phyloP scores from a whole-genome alignment of 176 grass and related monocot genomes.

The Puccinellia tenuiflora region DNA sequence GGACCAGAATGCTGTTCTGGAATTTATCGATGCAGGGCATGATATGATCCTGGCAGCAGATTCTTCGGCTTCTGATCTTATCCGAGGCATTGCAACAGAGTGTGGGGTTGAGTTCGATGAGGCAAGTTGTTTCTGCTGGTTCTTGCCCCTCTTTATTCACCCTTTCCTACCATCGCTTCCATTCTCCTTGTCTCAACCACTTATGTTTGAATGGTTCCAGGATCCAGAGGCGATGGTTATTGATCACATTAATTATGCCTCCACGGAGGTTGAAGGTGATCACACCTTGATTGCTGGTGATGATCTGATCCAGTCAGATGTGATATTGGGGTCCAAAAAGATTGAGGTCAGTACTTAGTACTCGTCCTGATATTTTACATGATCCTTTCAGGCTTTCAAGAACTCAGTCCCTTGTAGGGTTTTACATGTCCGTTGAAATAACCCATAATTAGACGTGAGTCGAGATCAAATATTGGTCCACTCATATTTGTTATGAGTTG shows the following conservation, averaged over 20 bases:
- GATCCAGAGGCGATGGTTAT: constrained; percentile 77
- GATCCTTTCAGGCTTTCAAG: neutral
- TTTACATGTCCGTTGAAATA: neutral
- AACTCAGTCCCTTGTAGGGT: neutral
- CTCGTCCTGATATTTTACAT: neutral
- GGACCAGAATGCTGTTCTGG: constrained; percentile 72
- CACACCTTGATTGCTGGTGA: constrained; percentile 79
- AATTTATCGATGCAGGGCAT: constrained; percentile 82
- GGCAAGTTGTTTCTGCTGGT: constrained; percentile 41
- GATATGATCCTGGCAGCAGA: constrained; percentile 89
- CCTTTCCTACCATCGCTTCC: neutral
- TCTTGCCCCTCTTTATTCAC: neutral
- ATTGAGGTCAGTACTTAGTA: constrained; percentile 51
- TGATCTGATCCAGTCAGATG: constrained; percentile 74
- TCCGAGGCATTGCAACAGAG: constrained; percentile 85
- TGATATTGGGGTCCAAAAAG: constrained; percentile 69
- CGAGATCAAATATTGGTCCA: neutral
- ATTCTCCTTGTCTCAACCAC: constrained; percentile 2
- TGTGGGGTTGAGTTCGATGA: constrained; percentile 95
- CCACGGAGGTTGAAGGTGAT: constrained; percentile 68
- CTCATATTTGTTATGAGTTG: neutral
- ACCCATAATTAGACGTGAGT: neutral
- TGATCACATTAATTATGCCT: constrained; percentile 84
- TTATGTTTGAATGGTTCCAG: constrained; percentile 29
- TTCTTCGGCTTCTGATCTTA: constrained; percentile 79